Evolutionary conservation across 768 basidiomycete genomes (phyloP), one percentile per base, ranked within the genome.

Genomic region (Pholiota conissans): DNA sequence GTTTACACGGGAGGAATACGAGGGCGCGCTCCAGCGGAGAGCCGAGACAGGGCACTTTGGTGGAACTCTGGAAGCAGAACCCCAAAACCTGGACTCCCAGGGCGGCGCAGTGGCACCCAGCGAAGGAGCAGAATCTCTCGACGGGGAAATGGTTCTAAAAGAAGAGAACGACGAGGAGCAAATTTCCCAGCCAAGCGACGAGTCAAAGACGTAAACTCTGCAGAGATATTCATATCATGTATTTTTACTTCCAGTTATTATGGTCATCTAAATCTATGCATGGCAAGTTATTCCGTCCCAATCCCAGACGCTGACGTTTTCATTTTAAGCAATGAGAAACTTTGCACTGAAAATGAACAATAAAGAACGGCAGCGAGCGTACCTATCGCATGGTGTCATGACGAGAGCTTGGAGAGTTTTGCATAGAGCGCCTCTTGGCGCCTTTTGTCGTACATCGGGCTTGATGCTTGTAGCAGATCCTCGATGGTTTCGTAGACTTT

Each of bases 1-100:
- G 24, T 89, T 87, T 66, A 85, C 85, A 18, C 77, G 84, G 49
- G 75, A 80, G 49, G 75, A 78, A 69, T 90, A 89, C 61, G 76
- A 81, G 69, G 70, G 71, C 2, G 78, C 78, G 9, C 62, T 89
- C 60, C 62, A 67, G 66, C 72, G 72, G 54, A 70, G 82, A 61
- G 67, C 69, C 57, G 65, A 69, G 56, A 73, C 66, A 45, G 77
- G 79, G 8, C 69, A 63, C 50, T 67, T 79, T 56, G 65, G n/a
- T n/a, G n/a, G 58, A 34, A 57, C 68, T 57, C 53, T 60, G 48
- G 55, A 61, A 16, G 22, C 42, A 30, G 54, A 61, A 47, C 32
- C 32, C 51, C 58, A 40, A 45, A 45, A 53, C 29, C 37, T 32
- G 14, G 46, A 47, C 30, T 45, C 46, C 49, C 49, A 57, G 32